These are phyloP conservation scores for Arctium lappa DNA, from an alignment of 129 eudicot genomes.

Conservation along the genomic window DNA sequence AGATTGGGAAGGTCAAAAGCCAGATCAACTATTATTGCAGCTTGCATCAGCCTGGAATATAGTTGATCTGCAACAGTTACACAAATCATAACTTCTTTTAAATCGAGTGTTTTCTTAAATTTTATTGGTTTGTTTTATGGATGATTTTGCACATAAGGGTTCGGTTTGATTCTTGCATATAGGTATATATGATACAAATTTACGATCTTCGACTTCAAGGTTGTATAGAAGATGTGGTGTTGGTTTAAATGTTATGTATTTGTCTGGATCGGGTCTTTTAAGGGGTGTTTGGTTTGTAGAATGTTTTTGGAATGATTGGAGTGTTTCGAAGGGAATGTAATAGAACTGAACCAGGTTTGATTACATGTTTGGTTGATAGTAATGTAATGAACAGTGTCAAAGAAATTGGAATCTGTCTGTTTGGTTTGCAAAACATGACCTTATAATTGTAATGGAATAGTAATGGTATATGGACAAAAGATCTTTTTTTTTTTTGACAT, in stretches of 20 bases:
- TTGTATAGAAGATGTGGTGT: conserved; percentile 19
- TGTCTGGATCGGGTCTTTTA: not conserved
- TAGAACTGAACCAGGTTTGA: not conserved
- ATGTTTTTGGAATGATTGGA: not conserved
- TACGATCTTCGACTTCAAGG: not conserved
- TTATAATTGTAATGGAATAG: not conserved
- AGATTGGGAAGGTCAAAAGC: conserved; percentile 86
- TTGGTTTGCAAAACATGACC: not conserved
- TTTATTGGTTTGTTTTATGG: not conserved
- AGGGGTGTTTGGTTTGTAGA: not conserved
- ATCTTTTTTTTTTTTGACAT: too few relatives aligned
- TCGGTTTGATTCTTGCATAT: not conserved
- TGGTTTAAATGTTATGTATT: not conserved
- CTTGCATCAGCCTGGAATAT: conserved; percentile 77
- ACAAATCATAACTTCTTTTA: conserved; percentile 45
- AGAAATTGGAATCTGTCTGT: not conserved
- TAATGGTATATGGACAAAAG: too few relatives aligned
- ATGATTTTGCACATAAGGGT: conserved; percentile 2
- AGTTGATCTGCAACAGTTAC: conserved; percentile 55
- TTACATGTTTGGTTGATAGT: not conserved
- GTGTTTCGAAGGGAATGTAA: not conserved
- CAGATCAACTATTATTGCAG: conserved; percentile 69
- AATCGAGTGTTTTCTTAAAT: not conserved
- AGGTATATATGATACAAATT: conserved; percentile 3
- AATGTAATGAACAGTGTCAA: not conserved